These are phyloP conservation scores for Fusarium veterinarium DNA, from an alignment of 2,329 filamentous ascomycete genomes.

Conservation along the genomic window DNA sequence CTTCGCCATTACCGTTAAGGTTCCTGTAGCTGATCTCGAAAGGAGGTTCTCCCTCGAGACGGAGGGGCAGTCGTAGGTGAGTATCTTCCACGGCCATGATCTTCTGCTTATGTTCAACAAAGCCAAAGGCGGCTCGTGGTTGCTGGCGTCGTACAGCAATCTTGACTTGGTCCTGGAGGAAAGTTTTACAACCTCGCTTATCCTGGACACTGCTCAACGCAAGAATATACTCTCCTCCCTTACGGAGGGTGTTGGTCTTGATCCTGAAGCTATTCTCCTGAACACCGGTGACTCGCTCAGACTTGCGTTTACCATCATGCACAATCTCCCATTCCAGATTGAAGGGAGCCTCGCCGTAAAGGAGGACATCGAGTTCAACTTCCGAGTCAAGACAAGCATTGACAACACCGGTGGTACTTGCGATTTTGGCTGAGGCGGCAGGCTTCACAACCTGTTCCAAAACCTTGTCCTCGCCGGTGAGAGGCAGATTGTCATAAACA, in stretches of 20 bases:
- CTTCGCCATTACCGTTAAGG: slow-evolving; percentile 61
- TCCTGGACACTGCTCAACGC: slow-evolving; percentile 89
- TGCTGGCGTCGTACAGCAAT: slow-evolving; percentile 89
- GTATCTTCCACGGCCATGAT: slow-evolving; percentile 82
- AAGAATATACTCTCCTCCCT: slow-evolving; percentile 91
- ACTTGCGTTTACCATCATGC: slow-evolving; percentile 85
- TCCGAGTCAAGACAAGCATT: slow-evolving; percentile 86
- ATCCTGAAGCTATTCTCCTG: slow-evolving; percentile 74
- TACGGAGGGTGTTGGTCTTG: slow-evolving; percentile 76
- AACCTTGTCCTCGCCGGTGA: slow-evolving; percentile 70
- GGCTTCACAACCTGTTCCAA: slow-evolving; percentile 94
- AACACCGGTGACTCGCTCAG: slow-evolving; percentile 73
- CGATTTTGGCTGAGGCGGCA: slow-evolving; percentile 82
- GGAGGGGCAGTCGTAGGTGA: slow-evolving; percentile 79
- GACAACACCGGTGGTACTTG: slow-evolving; percentile 63
- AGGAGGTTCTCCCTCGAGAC: slow-evolving; percentile 85
- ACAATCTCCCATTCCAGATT: slow-evolving; percentile 92
- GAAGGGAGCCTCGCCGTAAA: slow-evolving; percentile 88
- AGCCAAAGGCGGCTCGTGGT: slow-evolving; percentile 86
- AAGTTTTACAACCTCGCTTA: slow-evolving; percentile 85
- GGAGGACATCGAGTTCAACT: slow-evolving; percentile 77
- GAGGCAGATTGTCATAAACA: slow-evolving; percentile 76
- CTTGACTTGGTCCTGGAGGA: slow-evolving; percentile 84
- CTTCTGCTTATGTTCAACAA: slow-evolving; percentile 81
- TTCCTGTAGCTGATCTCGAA: slow-evolving; percentile 86